Base-by-base conservation (phyloP, 2,329 filamentous ascomycete species). In the Rutstroemia sp. region DNA sequence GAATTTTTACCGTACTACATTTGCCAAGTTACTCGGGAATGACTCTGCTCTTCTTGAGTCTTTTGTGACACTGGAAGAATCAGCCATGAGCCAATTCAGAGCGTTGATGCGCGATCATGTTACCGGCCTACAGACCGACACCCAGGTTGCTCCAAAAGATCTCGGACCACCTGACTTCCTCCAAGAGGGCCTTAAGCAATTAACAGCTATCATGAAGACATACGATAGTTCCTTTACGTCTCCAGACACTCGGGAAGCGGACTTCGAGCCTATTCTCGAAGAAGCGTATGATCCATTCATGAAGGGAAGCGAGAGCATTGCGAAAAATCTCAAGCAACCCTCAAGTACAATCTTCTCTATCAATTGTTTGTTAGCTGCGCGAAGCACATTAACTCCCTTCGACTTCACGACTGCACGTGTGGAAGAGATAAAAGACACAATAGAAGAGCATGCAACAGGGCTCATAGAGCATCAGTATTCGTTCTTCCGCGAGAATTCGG, bases 231-330 rank as follows among this genome's bases (percentile, higher is more conserved):
- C 92, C 0, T 75, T 94, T 23, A 81, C 85, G 2, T 73, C 80
- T 2, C 72, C 76, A 1, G 72, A 78, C 8, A 77, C 82, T 58
- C 76, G 80, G 51, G 84, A 86, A 60, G 78, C 81, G 41, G 84
- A 84, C 39, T 95, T 96, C 65, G 80, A 88, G 48, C 79, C 83
- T 5, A 83, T 96, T 19, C 75, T 96, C 17, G 76, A 78, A 42
- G 88, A 92, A 65, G 86, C 90, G 0, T 83, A 97, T 38, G 89
- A 96, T 63, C 92, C 94, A 0, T 96, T 94, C 71, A 74, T 97
- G 46, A 76, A 81, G 14, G 84, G 83, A n/a, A 90, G 87, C 67
- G 80, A 86, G 58, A 84, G 83, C 56, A 80, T 94, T 65, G 79
- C 86, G 12, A 79, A 77, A 58, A 74, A 76, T 17, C 75, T 94